Base-by-base conservation (phyloP, 2,329 filamentous ascomycete species). In the Magnaporthiopsis incrustans region DNA sequence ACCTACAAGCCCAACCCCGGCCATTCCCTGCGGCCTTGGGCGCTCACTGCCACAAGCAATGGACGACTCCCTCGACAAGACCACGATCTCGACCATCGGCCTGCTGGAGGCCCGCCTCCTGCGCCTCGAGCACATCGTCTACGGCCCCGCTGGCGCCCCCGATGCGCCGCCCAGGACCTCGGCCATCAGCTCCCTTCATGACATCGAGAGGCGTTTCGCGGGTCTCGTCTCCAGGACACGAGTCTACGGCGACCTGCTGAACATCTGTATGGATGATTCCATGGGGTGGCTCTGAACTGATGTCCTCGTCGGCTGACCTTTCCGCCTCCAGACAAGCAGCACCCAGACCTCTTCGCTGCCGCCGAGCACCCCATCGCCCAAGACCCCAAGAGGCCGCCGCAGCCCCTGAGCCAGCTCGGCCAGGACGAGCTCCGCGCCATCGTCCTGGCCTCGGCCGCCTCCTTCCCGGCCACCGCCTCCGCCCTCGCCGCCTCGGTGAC, bases 231-330 rank as follows among this genome's bases (percentile, higher is more conserved):
- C 81, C 35, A 77, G 78, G 63, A 75, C 83, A 44, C 81, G 83
- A 61, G 82, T 85, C 64, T 87, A 87, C 67, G 79, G 78, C 33
- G 84, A 87, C 68, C 77, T 88, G 8, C 76, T 88, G 53, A 83
- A 82, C 70, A 84, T 87, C 32, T 85, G 85, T 87, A 79, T 27
- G 82, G 71, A 4, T 8, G 60, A 62, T 14, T 32, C 27, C 27
- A 6, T 35, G 38, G 38, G 14, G 4, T 18, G 38, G 6, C 14
- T 62, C 58, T 15, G 38, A 44, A 7, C 57, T 18, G 30, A n/a
- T 14, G 53, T 32, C 38, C 5, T 44, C 14, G 38, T 15, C 14
- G 1, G 22, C 22, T 25, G 1, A 38, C 8, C 38, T 61, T 64
- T 60, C 60, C 1, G 44, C 61, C 8, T 44, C 33, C 63, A 86